Base-by-base conservation (phyloP, 2,329 filamentous ascomycete species). In the Plenodomus tracheiphilus region DNA sequence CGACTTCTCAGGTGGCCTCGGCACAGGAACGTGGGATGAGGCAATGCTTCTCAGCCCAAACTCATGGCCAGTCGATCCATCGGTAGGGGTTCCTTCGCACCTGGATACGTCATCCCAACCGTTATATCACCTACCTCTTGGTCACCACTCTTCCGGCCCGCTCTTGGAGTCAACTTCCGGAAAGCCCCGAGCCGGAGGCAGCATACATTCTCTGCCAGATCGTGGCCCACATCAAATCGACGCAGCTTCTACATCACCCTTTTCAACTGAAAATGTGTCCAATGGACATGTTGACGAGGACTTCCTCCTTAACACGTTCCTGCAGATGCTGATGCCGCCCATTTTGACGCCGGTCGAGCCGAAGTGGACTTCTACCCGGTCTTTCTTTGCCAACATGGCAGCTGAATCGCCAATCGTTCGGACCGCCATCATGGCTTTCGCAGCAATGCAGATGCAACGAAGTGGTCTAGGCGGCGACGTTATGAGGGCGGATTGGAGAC, bases 291-390 rank as follows among this genome's bases (percentile, higher is more conserved):
- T 56, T 5, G 71, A 74, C 35, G 70, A 74, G 39, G 66, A 70
- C 34, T 62, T 69, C 11, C 61, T 81, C 2, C 70, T 81, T 51
- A 75, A 79, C 37, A 79, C 79, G 45, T 81, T 81, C 47, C 64
- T 75, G 16, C 73, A 71, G 35, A 76, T 78, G 2, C 74, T 78
- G 15, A 76, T 77, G n/a, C 79, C 79, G 5, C 79, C 79, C 1
- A 81, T 82, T 21, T 71, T 82, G 3, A 76, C 77, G 16, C 77
- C 81, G 40, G 76, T 82, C 0, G 81, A 82, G 54, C 78, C 77
- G 54, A 78, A 76, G 43, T 82, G 80, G 80, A 68, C 76, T 2
- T 70, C 75, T 0, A 79, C 80, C 56, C 71, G 79, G 4, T 75
- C 78, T 39, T 70, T 77, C 22, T 73, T 82, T 16, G 70, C 78